Evolutionary conservation across 495 filamentous ascomycete species (phyloP), one percentile per base, ranked within the genome.

Genomic region (Ascodesmis nigricans): DNA sequence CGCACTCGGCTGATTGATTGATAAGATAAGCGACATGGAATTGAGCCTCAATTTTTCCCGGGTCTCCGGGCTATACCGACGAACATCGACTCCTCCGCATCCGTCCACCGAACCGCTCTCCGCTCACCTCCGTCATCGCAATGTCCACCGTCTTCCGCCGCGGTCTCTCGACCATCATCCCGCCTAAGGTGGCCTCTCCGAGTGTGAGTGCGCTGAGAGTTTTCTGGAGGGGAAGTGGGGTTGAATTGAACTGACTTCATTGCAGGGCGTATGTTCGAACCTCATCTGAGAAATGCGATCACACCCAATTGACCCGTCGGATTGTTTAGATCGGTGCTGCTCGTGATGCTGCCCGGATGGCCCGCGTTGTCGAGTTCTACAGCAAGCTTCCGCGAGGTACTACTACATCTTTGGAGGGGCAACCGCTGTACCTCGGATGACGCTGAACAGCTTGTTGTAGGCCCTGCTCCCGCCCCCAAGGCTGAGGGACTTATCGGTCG

Each of bases 161-260:
- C 58, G 75, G 68, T 66, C 75, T 99, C 53, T 93, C 90, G 52
- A 91, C 90, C 66, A 68, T 99, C 55, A 91, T 99, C 57, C 87
- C 87, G 47, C 87, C 87, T 46, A 95, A 95, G 76, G 83, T 97
- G 53, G 81, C 87, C 46, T 92, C 84, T 46, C 87, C 87, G 41
- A 75, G 71, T 57, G 87, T 97, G 71, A 67, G 84, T 67, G n/a
- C n/a, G n/a, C n/a, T n/a, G n/a, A n/a, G n/a, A n/a, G n/a, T n/a
- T n/a, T n/a, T n/a, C n/a, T 9, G 14, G 14, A 31, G 29, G 15
- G 2, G 24, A 4, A n/a, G n/a, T n/a, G n/a, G n/a, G n/a, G n/a
- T n/a, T n/a, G n/a, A n/a, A n/a, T n/a, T n/a, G n/a, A n/a, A n/a
- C n/a, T n/a, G n/a, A n/a, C n/a, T n/a, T n/a, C n/a, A n/a, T n/a